A percentile compares a stretch with the other conserved stretches of the same genome.
Evolutionary conservation across 192 early-diverging fungal species (phyloP).

Genomic region (Coemansia sp.): DNA sequence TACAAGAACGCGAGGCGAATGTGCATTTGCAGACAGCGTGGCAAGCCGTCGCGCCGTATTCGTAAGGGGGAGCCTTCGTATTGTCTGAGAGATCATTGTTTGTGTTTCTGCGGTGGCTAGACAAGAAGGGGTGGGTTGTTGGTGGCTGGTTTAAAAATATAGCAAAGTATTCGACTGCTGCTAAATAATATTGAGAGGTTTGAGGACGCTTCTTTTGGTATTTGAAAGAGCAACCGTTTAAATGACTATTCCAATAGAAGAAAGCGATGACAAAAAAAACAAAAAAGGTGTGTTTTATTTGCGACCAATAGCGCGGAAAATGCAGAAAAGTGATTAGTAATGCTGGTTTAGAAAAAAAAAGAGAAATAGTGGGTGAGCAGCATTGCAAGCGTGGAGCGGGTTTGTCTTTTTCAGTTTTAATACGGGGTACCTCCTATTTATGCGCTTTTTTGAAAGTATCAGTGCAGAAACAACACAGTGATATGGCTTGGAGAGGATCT

Average conservation of each 20-base stretch:
- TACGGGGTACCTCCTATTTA: neutral
- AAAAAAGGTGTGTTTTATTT: neutral
- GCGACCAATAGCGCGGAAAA: neutral
- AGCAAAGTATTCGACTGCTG: constrained; percentile 4
- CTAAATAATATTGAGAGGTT: neutral
- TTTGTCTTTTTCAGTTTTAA: neutral
- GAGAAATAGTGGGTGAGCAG: too few relatives aligned
- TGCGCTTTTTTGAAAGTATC: neutral
- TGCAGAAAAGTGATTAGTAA: neutral
- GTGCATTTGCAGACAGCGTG: constrained; percentile 14
- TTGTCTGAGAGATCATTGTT: neutral
- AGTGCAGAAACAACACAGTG: neutral
- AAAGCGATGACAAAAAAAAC: neutral
- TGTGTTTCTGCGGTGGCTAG: neutral
- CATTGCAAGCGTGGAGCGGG: neutral
- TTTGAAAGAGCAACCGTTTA: too few relatives aligned
- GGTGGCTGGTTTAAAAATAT: neutral
- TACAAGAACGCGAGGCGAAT: constrained; percentile 60
- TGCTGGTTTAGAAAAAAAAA: neutral
- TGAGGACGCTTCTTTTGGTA: neutral
- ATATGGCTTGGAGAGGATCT: neutral
- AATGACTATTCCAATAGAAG: too few relatives aligned
- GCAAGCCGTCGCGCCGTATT: constrained; percentile 25
- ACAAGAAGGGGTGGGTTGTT: neutral
- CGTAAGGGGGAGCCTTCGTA: neutral